phyloP scores from a whole-genome alignment of 1,284 basidiomycete species.

The Inonotus hispidus region DNA sequence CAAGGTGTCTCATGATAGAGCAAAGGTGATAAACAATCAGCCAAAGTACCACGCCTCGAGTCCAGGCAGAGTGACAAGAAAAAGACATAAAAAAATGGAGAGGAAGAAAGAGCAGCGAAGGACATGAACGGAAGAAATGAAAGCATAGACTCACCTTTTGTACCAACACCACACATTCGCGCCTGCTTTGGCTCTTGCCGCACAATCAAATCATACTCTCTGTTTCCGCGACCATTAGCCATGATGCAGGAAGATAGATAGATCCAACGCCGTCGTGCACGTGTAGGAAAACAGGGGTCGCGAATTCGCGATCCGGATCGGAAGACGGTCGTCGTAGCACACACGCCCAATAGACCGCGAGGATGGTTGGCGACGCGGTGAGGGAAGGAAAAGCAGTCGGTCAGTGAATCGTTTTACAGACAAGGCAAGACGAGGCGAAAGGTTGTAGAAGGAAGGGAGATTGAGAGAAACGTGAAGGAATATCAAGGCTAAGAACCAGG shows the following conservation, averaged over 20 bases:
- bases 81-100: neutral
- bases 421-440: neutral
- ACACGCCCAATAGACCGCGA: neutral
- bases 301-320: neutral
- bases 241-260: neutral
- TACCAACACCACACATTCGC: constrained; percentile 89
- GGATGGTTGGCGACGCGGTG: neutral
- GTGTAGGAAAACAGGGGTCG: neutral
- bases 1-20: neutral
- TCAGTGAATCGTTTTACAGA: neutral
- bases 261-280: neutral
- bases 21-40: neutral
- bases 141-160: constrained; percentile 51
- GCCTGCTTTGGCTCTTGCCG: constrained; percentile 89
- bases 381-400: neutral
- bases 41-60: neutral
- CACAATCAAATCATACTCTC: constrained; percentile 79
- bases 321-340: neutral
- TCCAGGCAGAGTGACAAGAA: neutral
- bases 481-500: neutral
- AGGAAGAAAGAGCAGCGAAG: neutral
- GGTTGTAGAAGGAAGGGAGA: neutral
- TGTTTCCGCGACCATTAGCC: constrained; percentile 30
- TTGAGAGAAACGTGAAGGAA: neutral
- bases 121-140: constrained; percentile 5